Base-by-base conservation (phyloP, 441 rosid species). In the Euphorbia schlechtendalii region DNA sequence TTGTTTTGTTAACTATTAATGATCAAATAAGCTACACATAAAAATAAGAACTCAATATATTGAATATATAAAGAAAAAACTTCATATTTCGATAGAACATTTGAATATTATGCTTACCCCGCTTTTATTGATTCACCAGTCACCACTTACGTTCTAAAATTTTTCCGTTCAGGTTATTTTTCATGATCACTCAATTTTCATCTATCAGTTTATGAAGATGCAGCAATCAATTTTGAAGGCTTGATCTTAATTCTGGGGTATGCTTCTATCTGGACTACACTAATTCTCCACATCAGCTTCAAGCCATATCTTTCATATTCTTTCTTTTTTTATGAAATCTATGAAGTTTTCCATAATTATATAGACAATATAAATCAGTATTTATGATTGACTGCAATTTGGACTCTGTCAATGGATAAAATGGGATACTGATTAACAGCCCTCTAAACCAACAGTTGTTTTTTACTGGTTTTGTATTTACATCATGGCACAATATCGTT, bases 121-220 rank as follows among this genome's bases (percentile, higher is more conserved):
- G 63, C 30, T n/a, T n/a, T 40, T 21, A 59, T 38, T 21, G 63
- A 38, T 24, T n/a, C n/a, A n/a, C n/a, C n/a, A n/a, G n/a, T 36
- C 9, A 57, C 30, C 8, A 14, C 0, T 22, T 40, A 4, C 5
- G 27, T 21, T 22, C 58, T 24, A 54, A 13, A 25, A 28, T 22
- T 15, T 17, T 28, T 25, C n/a, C 1, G 38, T 24, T 59, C 64
- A 60, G 3, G 20, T 17, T 7, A 40, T 60, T 24, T 28, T 41
- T 60, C 34, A 17, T 13, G 58, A 25, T 14, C 34, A 22, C 7
- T 15, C 0, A 59, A 32, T 20, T 59, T 36, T 11, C 14, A 59
- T 40, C 11, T 15, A 38, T 45, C 48, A 38, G 8, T 38, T 9
- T 38, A 38, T 45, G 30, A 17, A 59, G 18, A 24, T n/a, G 58